Base-by-base conservation (phyloP, 208 protist species). In the Leishmania lainsoni region DNA sequence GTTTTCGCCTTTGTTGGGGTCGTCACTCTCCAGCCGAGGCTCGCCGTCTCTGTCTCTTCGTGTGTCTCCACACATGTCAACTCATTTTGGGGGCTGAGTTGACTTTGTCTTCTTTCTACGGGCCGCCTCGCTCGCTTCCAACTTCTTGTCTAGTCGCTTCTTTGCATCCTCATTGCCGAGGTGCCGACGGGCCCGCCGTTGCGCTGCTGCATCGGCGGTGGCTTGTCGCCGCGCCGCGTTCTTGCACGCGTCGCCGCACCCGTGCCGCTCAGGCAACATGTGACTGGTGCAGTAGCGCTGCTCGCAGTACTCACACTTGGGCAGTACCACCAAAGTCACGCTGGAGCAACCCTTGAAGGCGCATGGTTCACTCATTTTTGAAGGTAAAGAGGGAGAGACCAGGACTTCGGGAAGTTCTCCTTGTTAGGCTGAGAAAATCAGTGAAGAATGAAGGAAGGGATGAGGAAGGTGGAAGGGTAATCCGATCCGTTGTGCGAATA, bases 231-330 rank as follows among this genome's bases (percentile, higher is more conserved):
- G 86, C 16, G 92, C 86, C 17, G 76, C 78, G 66, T 94, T 95
- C 70, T 90, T 93, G 77, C 84, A 90, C 5, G 88, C 91, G 75
- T 94, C 88, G 0, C 91, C 87, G 76, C 94, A 97, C n/a, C 94
- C 94, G 78, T 97, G 94, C n/a, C 90, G 86, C 66, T 97, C 92
- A 6, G 94, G 94, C 48, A 95, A 85, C 82, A 97, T 83, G 80
- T 97, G 94, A n/a, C 75, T 51, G 0, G 92, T 94, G 80, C 94
- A 97, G 84, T 90, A 92, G 39, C 91, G 88, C 54, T 85, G 81
- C 29, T 87, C 65, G 80, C 94, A 97, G 83, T 89, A 89, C 48
- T 94, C 87, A 69, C 94, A 97, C 54, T 80, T 71, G 10, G 94
- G 94, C 20, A 97, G 78, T 12, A 76, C 90, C 4, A 86, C 16